Evolutionary conservation across 306 rosid species (phyloP).

Genomic region (Lupinus albus): DNA sequence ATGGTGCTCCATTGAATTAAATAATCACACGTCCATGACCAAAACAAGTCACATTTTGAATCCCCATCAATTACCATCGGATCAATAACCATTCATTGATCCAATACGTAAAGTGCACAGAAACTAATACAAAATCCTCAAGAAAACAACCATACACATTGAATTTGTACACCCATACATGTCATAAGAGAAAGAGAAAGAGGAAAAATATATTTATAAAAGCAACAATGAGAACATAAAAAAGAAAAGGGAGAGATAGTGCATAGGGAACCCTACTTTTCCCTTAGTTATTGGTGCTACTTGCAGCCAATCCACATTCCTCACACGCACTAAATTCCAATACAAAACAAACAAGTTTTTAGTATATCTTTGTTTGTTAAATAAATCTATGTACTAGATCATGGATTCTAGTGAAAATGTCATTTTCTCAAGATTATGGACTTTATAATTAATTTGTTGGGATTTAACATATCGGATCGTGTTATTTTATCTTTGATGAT

Average conservation of each 20-base stretch:
- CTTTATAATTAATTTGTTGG: conserved; percentile 17
- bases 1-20: conserved; percentile 35
- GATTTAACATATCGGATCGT: conserved; percentile 34
- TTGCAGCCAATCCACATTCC: conserved; percentile 46
- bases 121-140: not conserved
- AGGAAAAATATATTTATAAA: not conserved
- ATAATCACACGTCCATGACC: conserved; percentile 38
- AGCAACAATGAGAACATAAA: conserved; percentile 11
- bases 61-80: conserved; percentile 14
- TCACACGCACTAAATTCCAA: conserved; percentile 42
- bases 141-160: conserved; percentile 14
- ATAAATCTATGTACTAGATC: conserved; percentile 6
- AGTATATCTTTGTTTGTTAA: conserved; percentile 36
- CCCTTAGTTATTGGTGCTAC: conserved; percentile 40
- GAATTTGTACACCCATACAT: conserved; percentile 11
- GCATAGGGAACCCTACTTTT: conserved; percentile 44
- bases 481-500: conserved; percentile 31
- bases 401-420: conserved; percentile 38
- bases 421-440: conserved; percentile 43
- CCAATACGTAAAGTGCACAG: conserved; percentile 31
- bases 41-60: conserved; percentile 17
- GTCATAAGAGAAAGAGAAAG: not conserved
- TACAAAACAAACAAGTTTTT: conserved; percentile 40
- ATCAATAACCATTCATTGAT: conserved; percentile 33
- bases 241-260: conserved; percentile 41